Percentiles rank a stretch among this genome's conserved stretches.
phyloP scores from a whole-genome alignment of 129 eudicot genomes.

The Escallonia herrerae region DNA sequence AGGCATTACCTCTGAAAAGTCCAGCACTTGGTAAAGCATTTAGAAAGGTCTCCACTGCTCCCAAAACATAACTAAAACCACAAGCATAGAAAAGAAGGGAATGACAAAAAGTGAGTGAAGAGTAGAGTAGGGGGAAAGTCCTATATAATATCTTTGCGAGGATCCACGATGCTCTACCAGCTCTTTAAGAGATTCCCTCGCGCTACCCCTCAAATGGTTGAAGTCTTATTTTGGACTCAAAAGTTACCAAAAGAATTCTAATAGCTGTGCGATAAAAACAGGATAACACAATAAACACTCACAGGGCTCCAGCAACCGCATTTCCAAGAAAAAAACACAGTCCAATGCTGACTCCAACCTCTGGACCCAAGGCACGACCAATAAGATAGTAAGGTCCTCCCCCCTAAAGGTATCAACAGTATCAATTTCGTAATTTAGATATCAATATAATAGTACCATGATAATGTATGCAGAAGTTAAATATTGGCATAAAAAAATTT shows the following conservation, averaged over 20 bases:
- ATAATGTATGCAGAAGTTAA: too few species aligned
- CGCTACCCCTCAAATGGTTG: too few species aligned
- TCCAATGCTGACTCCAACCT: slow-evolving; percentile 99
- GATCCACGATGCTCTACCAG: too few species aligned
- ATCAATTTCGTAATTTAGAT: too few species aligned
- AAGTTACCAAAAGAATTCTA: too few species aligned
- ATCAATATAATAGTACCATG: too few species aligned
- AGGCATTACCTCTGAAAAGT: slow-evolving; percentile 64
- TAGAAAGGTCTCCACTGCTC: slow-evolving; percentile 98
- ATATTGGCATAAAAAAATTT: too few species aligned
- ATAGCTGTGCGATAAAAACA: neutral
- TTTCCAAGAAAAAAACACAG: slow-evolving; percentile 98
- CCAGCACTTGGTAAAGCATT: slow-evolving; percentile 90
- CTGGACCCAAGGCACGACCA: slow-evolving; percentile 99
- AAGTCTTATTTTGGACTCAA: too few species aligned
- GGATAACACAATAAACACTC: slow-evolving; percentile 31
- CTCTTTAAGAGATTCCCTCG: too few species aligned
- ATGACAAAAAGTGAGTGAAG: too few species aligned
- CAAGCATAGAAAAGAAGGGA: neutral
- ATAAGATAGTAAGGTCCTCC: slow-evolving; percentile 99
- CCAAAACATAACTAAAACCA: slow-evolving; percentile 75
- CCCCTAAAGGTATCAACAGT: slow-evolving; percentile 38
- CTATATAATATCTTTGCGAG: too few species aligned
- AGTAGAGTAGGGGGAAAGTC: too few species aligned
- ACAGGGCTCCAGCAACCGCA: slow-evolving; percentile 98